Evolutionary conservation across 805 yeast species (phyloP).

Genomic region (Ogataea pilisensis): DNA sequence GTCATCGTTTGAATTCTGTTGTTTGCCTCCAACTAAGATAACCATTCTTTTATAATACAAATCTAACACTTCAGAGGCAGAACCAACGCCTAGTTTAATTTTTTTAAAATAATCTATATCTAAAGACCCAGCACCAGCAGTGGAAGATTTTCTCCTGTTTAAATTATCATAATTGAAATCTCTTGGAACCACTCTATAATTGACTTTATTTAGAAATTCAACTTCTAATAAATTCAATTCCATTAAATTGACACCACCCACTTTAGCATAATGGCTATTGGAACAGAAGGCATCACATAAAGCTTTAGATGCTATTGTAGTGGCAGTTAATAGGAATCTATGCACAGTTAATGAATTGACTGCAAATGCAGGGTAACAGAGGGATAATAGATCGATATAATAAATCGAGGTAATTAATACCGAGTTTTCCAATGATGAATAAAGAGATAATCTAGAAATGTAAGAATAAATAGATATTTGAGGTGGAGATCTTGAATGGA

Average conservation of each 20-base stretch:
- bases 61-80: constrained; percentile 39
- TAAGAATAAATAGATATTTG: constrained; percentile 77
- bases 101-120: constrained; percentile 30
- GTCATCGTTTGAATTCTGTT: background rate
- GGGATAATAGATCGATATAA: constrained; percentile 80
- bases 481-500: constrained; percentile 93
- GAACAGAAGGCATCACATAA: constrained; percentile 93
- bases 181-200: constrained; percentile 70
- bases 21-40: constrained; percentile 40
- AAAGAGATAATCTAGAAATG: constrained; percentile 69
- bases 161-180: constrained; percentile 34
- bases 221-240: constrained; percentile 85
- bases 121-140: constrained; percentile 19
- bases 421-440: constrained; percentile 81
- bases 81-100: constrained; percentile 25
- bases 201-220: constrained; percentile 77
- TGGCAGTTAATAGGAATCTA: constrained; percentile 83
- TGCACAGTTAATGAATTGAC: constrained; percentile 91
- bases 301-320: constrained; percentile 86
- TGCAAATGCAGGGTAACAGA: constrained; percentile 74
- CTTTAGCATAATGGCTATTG: constrained; percentile 89
- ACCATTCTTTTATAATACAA: constrained; percentile 48
- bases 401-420: constrained; percentile 80
- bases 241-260: constrained; percentile 84
- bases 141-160: constrained; percentile 22